Base-by-base conservation (phyloP, 768 basidiomycete genomes). In the Mycena latifolia region DNA sequence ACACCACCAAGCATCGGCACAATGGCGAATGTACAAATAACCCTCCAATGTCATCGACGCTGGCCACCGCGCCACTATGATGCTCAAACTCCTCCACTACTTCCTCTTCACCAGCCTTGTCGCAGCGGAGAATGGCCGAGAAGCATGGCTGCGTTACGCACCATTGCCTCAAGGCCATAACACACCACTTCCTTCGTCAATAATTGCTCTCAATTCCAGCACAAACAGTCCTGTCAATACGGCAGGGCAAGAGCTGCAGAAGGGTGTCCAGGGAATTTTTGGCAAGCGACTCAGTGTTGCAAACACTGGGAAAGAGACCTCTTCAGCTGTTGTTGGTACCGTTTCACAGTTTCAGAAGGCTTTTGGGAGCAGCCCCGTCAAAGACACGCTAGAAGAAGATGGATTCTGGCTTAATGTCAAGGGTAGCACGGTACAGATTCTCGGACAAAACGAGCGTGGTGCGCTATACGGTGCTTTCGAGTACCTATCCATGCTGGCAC, bases 351-450 rank as follows among this genome's bases (percentile, higher is more conserved):
- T 63, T 41, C 62, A 68, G 57, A 60, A 60, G 35, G 57, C 57
- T 27, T 68, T 68, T 55, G 62, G 67, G 53, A 64, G 52, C 46
- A 68, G 37, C 52, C 61, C 66, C 29, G 59, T 66, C 53, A 47
- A 29, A 6, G 55, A 56, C 43, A 25, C 37, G 53, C 62, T 68
- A 10, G 57, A 59, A 58, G 62, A 68, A 43, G 67, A 68, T 55
- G 67, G 67, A 54, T 68, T 68, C 52, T 68, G 67, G 67, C 67
- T 68, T 20, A 64, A 55, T 47, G 63, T 68, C 52, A 64, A 68
- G 67, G 62, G 61, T 27, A 53, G 62, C 56, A 68, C 67, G 17
- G 67, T 68, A 22, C 62, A 65, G 57, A 65, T 68, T 43, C 48
- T 68, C 50, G 67, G 62, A 39, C 62, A 68, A 52, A 68, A 64